Evolutionary conservation across 192 early-diverging fungal species (phyloP).

Genomic region (Linnemannia hyalina): DNA sequence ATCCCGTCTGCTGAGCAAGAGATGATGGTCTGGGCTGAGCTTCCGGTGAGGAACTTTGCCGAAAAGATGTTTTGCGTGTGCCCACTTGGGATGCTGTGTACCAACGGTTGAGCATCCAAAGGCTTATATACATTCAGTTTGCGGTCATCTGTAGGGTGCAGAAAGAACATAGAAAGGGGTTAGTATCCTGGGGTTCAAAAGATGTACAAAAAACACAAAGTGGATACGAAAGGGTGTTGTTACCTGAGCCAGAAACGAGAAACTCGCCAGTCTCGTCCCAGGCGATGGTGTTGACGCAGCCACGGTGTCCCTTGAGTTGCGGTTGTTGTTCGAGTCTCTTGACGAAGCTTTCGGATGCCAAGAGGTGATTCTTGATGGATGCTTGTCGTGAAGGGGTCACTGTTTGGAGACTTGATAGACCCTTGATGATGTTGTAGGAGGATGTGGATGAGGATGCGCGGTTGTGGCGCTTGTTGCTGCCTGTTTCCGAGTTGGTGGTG

Average conservation of each 20-base stretch:
- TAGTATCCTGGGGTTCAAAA: neutral
- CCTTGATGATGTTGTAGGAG: slow-evolving; percentile 1
- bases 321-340: slow-evolving; percentile 45
- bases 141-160: slow-evolving; percentile 56
- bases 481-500: neutral
- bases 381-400: slow-evolving; percentile 14
- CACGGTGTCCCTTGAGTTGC: slow-evolving; percentile 60
- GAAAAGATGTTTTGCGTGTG: slow-evolving; percentile 86
- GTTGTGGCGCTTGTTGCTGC: neutral
- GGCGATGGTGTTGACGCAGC: slow-evolving; percentile 69
- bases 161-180: neutral
- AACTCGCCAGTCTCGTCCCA: slow-evolving; percentile 61
- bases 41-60: slow-evolving; percentile 73
- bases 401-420: slow-evolving; percentile 13
- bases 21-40: slow-evolving; percentile 68
- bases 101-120: slow-evolving; percentile 41
- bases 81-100: slow-evolving; percentile 65
- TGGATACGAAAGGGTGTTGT: neutral
- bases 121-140: slow-evolving; percentile 62
- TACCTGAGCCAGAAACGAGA: slow-evolving; percentile 64
- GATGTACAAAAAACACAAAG: neutral
- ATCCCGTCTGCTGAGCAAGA: slow-evolving; percentile 74
- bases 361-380: slow-evolving; percentile 17
- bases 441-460: neutral
- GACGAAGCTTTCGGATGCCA: slow-evolving; percentile 43